These are phyloP conservation scores for Biancaea sappan DNA, from an alignment of 306 rosid genomes.

Conservation along the genomic window DNA sequence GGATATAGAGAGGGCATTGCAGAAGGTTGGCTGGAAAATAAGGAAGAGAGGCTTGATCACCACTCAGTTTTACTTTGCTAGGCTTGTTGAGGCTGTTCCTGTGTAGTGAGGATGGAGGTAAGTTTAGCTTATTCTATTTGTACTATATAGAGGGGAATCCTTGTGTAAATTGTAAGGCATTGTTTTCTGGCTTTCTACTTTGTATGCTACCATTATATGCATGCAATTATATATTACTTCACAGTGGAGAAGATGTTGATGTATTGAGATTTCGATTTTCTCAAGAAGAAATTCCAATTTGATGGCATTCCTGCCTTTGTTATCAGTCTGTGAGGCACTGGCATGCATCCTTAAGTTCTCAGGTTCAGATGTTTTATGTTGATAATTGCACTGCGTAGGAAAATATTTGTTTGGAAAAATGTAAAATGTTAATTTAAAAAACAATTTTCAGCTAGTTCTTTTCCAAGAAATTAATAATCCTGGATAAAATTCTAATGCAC, in stretches of 20 bases:
- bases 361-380: neutral
- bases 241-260: conserved; percentile 25
- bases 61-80: conserved; percentile 92
- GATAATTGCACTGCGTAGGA: neutral
- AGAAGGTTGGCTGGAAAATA: conserved; percentile 83
- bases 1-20: conserved; percentile 80
- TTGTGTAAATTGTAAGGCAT: conserved; percentile 49
- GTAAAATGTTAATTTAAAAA: neutral
- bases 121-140: conserved; percentile 41
- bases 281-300: neutral
- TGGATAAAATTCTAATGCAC: neutral
- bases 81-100: conserved; percentile 92
- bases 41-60: conserved; percentile 76
- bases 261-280: neutral
- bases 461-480: neutral
- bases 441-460: neutral
- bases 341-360: neutral
- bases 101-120: conserved; percentile 45
- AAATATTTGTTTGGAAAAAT: neutral
- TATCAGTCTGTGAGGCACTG: neutral
- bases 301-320: neutral
- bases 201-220: conserved; percentile 35
- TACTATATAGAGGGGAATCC: conserved; percentile 44
- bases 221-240: conserved; percentile 39
- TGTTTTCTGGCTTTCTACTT: conserved; percentile 10